These are phyloP conservation scores for Cornus florida DNA, from an alignment of 148 eudicot genomes.

Conservation along the genomic window DNA sequence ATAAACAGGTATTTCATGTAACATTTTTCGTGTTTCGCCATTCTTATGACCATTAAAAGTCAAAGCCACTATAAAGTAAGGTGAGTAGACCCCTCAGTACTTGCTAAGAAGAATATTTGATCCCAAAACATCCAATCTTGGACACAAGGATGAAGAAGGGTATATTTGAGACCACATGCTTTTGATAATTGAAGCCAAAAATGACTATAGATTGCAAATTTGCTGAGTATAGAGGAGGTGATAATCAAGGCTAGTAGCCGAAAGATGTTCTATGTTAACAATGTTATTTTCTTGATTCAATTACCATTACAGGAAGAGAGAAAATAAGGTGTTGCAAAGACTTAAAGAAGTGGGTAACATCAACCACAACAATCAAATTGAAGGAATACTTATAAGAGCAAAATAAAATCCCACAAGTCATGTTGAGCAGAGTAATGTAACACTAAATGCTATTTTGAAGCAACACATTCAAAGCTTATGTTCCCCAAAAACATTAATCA, in stretches of 20 bases:
- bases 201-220: neutral
- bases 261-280: neutral
- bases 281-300: neutral
- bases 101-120: neutral
- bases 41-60: neutral
- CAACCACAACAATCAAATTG: neutral
- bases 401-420: neutral
- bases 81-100: neutral
- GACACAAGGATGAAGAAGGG: slow-evolving; percentile 25
- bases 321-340: neutral
- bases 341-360: neutral
- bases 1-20: neutral
- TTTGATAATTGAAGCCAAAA: neutral
- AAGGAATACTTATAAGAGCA: neutral
- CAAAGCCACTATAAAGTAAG: neutral
- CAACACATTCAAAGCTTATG: neutral
- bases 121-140: slow-evolving; percentile 19
- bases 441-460: neutral
- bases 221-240: neutral
- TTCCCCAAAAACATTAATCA: neutral
- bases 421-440: neutral
- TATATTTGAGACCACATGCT: slow-evolving; percentile 12
- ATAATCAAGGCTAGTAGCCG: neutral
- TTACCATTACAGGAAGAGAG: neutral
- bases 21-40: slow-evolving; percentile 21